Conservation (phyloP, 179 eudicot genomes). For the Camellia oleifera region DNA sequence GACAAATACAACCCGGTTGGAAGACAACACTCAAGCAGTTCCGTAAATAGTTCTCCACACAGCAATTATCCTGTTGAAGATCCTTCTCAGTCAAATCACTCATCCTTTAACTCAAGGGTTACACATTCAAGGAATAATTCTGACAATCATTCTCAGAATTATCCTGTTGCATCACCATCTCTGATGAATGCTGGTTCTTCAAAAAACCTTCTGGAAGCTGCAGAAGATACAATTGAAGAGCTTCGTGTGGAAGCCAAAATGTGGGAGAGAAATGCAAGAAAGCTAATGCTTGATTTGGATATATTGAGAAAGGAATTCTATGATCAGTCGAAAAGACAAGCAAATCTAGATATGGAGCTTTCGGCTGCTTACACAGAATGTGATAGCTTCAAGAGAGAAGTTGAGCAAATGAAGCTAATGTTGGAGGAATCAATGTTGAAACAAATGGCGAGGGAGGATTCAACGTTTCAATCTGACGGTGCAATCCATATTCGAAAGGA, state of each 20-base stretch:
- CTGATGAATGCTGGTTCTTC: constrained; percentile 46
- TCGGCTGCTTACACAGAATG: constrained; percentile 57
- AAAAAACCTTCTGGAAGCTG: constrained; percentile 64
- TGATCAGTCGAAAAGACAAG: constrained; percentile 54
- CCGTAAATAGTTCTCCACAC: constrained; percentile 32
- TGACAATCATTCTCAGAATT: constrained; percentile 28
- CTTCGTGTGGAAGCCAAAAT: constrained; percentile 65
- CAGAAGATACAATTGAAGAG: constrained; percentile 71
- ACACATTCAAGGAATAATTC: constrained; percentile 29
- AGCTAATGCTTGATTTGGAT: constrained; percentile 58
- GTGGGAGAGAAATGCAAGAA: constrained; percentile 89
- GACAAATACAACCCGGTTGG: constrained; percentile 24
- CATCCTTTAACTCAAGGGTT: constrained; percentile 38
- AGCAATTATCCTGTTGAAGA: constrained; percentile 29
- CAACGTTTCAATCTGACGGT: constrained; percentile 37
- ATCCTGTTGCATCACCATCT: constrained; percentile 32
- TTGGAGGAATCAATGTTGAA: constrained; percentile 42
- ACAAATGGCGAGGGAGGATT: constrained; percentile 28
- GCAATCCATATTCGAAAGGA: constrained; percentile 45
- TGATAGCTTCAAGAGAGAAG: constrained; percentile 55
- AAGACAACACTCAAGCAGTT: constrained; percentile 43
- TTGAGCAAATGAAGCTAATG: constrained; percentile 42
- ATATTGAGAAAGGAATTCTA: constrained; percentile 47
- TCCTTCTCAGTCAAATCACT: constrained; percentile 38
- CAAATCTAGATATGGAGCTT: constrained; percentile 60